Evolutionary conservation across 495 filamentous ascomycete species (phyloP), one percentile per base, ranked within the genome.

Genomic region (Penicillium nucicola): DNA sequence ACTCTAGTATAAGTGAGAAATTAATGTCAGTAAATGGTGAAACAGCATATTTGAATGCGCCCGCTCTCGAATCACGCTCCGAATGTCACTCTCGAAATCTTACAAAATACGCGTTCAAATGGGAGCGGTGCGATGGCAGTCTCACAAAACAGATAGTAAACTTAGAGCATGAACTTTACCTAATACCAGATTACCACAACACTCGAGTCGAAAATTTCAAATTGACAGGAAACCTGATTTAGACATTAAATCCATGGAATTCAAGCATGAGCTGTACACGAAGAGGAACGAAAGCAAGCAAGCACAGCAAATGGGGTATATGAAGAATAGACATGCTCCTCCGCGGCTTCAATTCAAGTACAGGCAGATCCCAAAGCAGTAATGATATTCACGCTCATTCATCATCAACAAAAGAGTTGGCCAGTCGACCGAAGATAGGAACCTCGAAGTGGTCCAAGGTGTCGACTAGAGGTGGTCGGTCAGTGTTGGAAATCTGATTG

Each of bases 361-460:
- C 33, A 44, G 17, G 44, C 33, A 55, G 50, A 50, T 41, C 15
- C 23, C 28, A 50, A 43, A 47, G 41, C 46, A 30, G 14, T 8
- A 10, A 31, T 3, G n/a, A n/a, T 22, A 34, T 15, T 48, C 28
- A 23, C 15, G 11, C 30, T 74, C 55, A 97, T 75, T 97, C 92
- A 66, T 95, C 86, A 69, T 97, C 92, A 49, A 97, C 77, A 67
- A 96, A 91, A 18, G 86, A 86, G 71, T 88, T 96, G 32, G 92
- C 92, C 65, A 96, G 75, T 13, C 55, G 66, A 20, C 71, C 71
- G 13, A 97, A 87, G 66, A 95, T 81, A 3, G 92, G 92, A n/a
- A 96, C 80, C 66, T 97, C 90, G 55, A 84, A 92, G 72, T 91
- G 84, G 64, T 96, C 93, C 36, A 97, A 77, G 6, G 88, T 96